These are phyloP conservation scores for Ramalina peruviana DNA, from an alignment of 495 filamentous ascomycete genomes.

Conservation along the genomic window DNA sequence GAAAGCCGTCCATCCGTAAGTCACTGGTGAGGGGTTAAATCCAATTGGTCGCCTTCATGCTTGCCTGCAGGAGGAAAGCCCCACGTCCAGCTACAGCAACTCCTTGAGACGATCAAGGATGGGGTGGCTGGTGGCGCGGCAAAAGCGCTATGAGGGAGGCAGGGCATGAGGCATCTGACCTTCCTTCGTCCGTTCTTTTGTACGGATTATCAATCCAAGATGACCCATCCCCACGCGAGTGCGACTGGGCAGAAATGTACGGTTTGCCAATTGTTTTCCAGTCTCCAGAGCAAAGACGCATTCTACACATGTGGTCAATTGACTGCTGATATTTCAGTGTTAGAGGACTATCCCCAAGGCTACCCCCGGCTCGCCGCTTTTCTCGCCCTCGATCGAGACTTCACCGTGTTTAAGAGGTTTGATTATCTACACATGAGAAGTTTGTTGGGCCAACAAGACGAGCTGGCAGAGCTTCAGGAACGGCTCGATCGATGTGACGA, in stretches of 20 bases:
- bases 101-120: too few species aligned
- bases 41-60: too few species aligned
- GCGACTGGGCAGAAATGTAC: neutral
- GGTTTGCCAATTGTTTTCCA: neutral
- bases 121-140: too few species aligned
- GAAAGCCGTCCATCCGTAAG: too few species aligned
- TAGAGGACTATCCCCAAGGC: constrained; percentile 22
- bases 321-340: constrained; percentile 3
- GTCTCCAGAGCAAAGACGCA: neutral
- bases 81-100: too few species aligned
- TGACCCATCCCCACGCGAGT: neutral
- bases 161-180: too few species aligned
- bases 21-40: too few species aligned
- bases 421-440: constrained; percentile 21
- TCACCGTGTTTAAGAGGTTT: constrained; percentile 22
- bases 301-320: neutral
- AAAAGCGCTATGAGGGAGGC: too few species aligned
- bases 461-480: constrained; percentile 17
- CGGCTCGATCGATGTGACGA: constrained; percentile 19
- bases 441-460: constrained; percentile 20
- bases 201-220: neutral
- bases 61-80: too few species aligned
- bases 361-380: constrained; percentile 24
- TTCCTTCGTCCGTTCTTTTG: neutral
- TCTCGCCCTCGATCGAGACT: constrained; percentile 21